A percentile compares a stretch with the other conserved stretches of the same genome.
phyloP scores from a whole-genome alignment of 352 stramenopile genomes.

The Globisporangium yorkense region DNA sequence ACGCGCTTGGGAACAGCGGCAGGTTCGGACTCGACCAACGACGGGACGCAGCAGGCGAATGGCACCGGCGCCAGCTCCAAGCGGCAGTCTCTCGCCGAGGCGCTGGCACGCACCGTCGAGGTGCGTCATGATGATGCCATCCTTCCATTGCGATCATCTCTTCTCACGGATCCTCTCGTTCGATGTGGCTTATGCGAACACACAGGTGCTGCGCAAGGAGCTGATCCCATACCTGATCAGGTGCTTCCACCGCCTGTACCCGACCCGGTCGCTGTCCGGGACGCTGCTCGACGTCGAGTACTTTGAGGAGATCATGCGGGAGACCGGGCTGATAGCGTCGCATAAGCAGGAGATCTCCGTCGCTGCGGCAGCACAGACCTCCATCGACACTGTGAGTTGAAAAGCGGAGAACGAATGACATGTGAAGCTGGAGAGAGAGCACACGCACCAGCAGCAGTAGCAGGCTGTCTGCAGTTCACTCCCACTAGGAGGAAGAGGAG shows the following conservation, averaged over 20 bases:
- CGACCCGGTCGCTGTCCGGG: constrained; percentile 17
- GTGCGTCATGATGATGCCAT: neutral
- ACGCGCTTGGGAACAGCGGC: neutral
- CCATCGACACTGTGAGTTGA: neutral
- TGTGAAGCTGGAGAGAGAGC: neutral
- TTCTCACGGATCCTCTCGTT: neutral
- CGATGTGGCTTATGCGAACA: neutral
- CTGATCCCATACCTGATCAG: constrained; percentile 64
- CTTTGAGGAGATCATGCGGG: constrained; percentile 45
- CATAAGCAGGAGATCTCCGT: neutral
- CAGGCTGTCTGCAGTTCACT: neutral
- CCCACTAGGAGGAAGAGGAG: neutral
- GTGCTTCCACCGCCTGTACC: constrained; percentile 71
- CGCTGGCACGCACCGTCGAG: neutral
- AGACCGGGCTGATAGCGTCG: constrained; percentile 6
- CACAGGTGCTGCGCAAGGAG: constrained; percentile 44
- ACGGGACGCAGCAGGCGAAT: neutral
- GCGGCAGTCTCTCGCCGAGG: neutral
- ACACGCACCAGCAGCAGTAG: neutral
- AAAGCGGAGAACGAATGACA: neutral
- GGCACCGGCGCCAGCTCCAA: neutral
- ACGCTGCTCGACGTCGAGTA: constrained; percentile 13
- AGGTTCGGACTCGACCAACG: neutral
- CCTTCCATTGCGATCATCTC: too few species aligned
- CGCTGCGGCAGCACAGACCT: neutral